Base-by-base conservation (phyloP, 2,329 filamentous ascomycete genomes). In the Aspergillus ruber region DNA sequence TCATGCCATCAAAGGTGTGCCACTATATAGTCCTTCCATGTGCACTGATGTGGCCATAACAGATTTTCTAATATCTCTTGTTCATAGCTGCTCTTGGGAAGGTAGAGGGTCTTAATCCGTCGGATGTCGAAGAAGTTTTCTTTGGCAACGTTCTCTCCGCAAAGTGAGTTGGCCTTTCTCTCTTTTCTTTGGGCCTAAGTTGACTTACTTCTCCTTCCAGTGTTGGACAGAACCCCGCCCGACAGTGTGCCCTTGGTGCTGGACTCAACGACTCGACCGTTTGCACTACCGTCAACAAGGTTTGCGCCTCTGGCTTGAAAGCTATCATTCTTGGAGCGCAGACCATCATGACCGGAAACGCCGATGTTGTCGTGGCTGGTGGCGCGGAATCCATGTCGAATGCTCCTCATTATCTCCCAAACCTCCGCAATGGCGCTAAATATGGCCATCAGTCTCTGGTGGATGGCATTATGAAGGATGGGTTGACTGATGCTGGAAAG, bases 341-440 rank as follows among this genome's bases (percentile, higher is more conserved):
- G 74, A 96, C 91, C 62, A 98, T 98, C 76, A 90, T 97, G 70
- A 95, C 90, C 46, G 91, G 93, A 59, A 95, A 89, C 67, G 91
- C 91, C 56, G 85, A 88, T 60, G 85, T 96, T 56, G 84, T 98
- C 56, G 89, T 98, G 50, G 93, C 90, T 56, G 93, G 90, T 65
- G 93, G 93, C 60, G 84, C 91, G 58, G 93, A 98, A 78, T 95
- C 90, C 77, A 98, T 98, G 93, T 95, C 90, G 66, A 97, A 97
- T 76, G 80, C 86, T 46, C 93, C 93, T 44, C 90, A 98, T 77
- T 98, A 98, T 77, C 85, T 96, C 45, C 87, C 90, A 56, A 87
- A 77, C 70, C 78, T 95, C 60, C 87, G 93, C 69, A 85, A 74
- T 57, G 93, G 93, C 58, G 84, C 86, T 71, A 97, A 97, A 76